These are phyloP conservation scores for Stagonosporopsis tanaceti DNA, from an alignment of 2,329 filamentous ascomycete species.

Conservation along the genomic window DNA sequence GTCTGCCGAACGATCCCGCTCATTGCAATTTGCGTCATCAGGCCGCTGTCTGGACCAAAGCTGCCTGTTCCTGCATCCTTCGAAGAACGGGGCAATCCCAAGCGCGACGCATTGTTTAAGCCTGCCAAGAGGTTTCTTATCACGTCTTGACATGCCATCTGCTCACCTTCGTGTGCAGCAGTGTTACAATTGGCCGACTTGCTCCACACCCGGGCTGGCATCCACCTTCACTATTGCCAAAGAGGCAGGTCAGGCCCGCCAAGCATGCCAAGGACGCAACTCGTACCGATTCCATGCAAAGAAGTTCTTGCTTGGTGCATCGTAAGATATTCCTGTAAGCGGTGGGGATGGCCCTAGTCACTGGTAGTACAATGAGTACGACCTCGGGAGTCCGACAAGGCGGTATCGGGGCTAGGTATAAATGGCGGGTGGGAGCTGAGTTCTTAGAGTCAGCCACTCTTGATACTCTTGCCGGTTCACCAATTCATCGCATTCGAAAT, in stretches of 20 bases:
- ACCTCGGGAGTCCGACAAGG: neutral
- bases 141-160: conserved; percentile 35
- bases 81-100: conserved; percentile 23
- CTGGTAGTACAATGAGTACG: conserved; percentile 12
- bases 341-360: conserved; percentile 20
- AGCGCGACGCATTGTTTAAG: conserved; percentile 24
- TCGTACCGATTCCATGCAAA: conserved; percentile 10
- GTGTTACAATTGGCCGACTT: conserved; percentile 23
- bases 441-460: neutral
- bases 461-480: neutral
- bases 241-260: conserved; percentile 29
- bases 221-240: conserved; percentile 20
- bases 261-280: conserved; percentile 20
- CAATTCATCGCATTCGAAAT: conserved; percentile 7
- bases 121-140: conserved; percentile 39
- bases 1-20: neutral
- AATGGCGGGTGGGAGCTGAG: conserved; percentile 9
- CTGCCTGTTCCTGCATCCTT: conserved; percentile 18
- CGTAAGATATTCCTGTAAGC: conserved; percentile 21
- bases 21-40: neutral
- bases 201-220: conserved; percentile 16
- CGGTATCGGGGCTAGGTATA: conserved; percentile 13
- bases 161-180: conserved; percentile 22
- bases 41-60: conserved; percentile 1
- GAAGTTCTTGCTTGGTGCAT: conserved; percentile 21